phyloP scores from a whole-genome alignment of 805 yeast genomes.

The Candida coleopterorum region DNA sequence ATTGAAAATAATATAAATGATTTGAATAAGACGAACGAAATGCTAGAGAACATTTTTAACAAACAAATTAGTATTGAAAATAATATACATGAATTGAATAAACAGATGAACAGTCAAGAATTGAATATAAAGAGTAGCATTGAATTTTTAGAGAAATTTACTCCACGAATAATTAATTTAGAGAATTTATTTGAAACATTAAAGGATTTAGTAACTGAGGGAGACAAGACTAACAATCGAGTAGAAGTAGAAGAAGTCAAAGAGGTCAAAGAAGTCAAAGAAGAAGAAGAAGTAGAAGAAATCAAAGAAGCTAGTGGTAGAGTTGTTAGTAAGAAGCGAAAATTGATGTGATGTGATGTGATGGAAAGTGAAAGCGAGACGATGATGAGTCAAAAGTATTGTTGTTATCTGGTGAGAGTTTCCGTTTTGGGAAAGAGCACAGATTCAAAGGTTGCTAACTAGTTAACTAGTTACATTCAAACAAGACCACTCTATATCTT shows the following conservation, averaged over 20 bases:
- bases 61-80: neutral
- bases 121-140: neutral
- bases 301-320: neutral
- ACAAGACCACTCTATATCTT: no score
- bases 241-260: no score
- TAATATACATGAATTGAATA: neutral
- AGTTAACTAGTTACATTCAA: no score
- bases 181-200: conserved; percentile 1
- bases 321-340: neutral
- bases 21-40: neutral
- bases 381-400: no score
- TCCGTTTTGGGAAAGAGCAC: neutral
- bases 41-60: neutral
- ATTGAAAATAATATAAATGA: neutral
- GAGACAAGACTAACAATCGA: neutral
- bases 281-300: no score
- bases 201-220: neutral
- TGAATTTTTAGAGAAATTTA: neutral
- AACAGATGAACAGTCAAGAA: neutral
- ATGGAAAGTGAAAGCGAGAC: no score
- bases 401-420: neutral
- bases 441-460: no score
- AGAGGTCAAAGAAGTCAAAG: no score
- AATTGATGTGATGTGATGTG: neutral
- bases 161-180: conserved; percentile 4